Conservation (phyloP, 345 rosid genomes). For the rapeseed (Brassica napus) region DNA sequence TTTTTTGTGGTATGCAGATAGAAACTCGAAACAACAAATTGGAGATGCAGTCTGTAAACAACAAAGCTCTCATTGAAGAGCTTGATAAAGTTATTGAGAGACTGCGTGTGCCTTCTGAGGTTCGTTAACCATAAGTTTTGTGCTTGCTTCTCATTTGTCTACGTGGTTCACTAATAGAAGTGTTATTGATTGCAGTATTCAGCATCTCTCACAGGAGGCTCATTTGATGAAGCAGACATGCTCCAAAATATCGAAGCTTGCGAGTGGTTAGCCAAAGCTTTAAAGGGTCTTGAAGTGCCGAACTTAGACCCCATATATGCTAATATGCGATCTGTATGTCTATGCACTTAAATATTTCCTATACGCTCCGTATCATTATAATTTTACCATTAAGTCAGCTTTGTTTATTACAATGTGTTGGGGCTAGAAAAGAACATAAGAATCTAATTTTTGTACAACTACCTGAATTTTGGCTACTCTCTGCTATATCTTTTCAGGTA, state of each 20-base stretch:
- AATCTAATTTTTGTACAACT: slow-evolving; percentile 14
- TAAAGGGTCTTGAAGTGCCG: slow-evolving; percentile 78
- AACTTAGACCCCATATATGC: slow-evolving; percentile 78
- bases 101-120: slow-evolving; percentile 85
- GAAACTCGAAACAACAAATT: slow-evolving; percentile 96
- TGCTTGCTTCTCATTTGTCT: slow-evolving; percentile 13
- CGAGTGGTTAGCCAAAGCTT: slow-evolving; percentile 92
- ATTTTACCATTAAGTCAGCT: background rate
- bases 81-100: slow-evolving; percentile 92
- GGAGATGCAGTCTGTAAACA: slow-evolving; percentile 97
- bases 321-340: slow-evolving; percentile 84
- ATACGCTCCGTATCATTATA: background rate
- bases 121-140: slow-evolving; percentile 32
- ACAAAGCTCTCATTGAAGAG: slow-evolving; percentile 83
- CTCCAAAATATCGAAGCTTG: slow-evolving; percentile 94
- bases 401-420: background rate
- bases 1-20: slow-evolving; percentile 60
- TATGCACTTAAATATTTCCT: slow-evolving; percentile 6
- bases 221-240: slow-evolving; percentile 93
- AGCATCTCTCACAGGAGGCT: slow-evolving; percentile 77
- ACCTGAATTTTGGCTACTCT: slow-evolving; percentile 24
- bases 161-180: slow-evolving; percentile 31
- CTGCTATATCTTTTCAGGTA: slow-evolving; percentile 50
- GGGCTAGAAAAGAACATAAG: slow-evolving; percentile 12
- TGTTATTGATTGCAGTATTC: slow-evolving; percentile 68